Evolutionary conservation across 108 stramenopile species (phyloP).

Genomic region (Skeletonema potamos): DNA sequence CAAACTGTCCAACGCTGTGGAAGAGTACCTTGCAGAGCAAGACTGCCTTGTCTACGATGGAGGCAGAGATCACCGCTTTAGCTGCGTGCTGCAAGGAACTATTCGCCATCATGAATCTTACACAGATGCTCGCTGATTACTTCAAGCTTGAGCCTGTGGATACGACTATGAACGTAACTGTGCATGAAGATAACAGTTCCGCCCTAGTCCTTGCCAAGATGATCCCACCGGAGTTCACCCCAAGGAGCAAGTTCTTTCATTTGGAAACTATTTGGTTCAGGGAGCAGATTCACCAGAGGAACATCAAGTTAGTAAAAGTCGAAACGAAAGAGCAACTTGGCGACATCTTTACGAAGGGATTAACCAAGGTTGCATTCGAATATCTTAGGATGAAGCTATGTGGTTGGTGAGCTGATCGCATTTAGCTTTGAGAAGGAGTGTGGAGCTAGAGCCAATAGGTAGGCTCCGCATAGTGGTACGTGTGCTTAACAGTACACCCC

Average conservation of each 20-base stretch:
- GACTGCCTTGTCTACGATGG: slow-evolving; percentile 51
- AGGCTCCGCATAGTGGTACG: too few species aligned
- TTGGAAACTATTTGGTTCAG: slow-evolving; percentile 46
- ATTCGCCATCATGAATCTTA: slow-evolving; percentile 27
- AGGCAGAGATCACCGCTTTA: slow-evolving; percentile 55
- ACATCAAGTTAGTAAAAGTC: slow-evolving; percentile 17
- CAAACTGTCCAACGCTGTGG: slow-evolving; percentile 38
- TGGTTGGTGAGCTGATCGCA: too few species aligned
- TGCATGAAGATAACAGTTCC: slow-evolving; percentile 57
- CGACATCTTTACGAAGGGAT: slow-evolving; percentile 47
- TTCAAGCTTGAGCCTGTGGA: slow-evolving; percentile 5
- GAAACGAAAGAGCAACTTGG: slow-evolving; percentile 20
- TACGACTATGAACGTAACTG: not conserved
- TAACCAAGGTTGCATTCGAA: not conserved
- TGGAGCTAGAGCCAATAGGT: too few species aligned
- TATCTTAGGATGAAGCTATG: slow-evolving; percentile 6
- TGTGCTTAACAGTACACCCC: too few species aligned
- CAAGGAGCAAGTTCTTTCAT: slow-evolving; percentile 37
- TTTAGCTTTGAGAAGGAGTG: too few species aligned
- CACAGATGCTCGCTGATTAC: too few species aligned
- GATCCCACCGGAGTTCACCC: slow-evolving; percentile 22
- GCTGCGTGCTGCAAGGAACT: slow-evolving; percentile 15
- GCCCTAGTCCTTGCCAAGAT: slow-evolving; percentile 31
- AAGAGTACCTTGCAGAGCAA: slow-evolving; percentile 37
- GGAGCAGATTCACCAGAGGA: not conserved